Evolutionary conservation across 495 filamentous ascomycete genomes (phyloP).

Genomic region (Penicillium verhagenii): DNA sequence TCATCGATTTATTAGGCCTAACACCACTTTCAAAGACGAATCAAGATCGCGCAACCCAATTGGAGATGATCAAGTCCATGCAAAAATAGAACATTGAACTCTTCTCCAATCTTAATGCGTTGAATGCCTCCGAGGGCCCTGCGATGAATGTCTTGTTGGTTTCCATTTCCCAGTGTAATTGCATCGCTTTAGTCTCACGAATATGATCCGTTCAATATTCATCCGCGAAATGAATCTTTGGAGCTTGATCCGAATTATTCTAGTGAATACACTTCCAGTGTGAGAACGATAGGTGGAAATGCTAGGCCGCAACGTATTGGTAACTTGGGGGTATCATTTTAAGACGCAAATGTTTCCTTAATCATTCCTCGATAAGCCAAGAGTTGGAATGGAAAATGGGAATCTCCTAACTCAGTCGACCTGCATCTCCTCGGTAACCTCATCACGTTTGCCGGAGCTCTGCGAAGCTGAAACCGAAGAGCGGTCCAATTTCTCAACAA

Average conservation of each 20-base stretch:
- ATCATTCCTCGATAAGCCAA: neutral
- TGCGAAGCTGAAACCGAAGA: neutral
- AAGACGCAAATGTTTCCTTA: neutral
- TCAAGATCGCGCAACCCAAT: conserved; percentile 80
- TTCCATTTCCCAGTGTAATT: conserved; percentile 1
- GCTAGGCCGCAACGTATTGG: neutral
- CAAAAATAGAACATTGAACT: conserved; percentile 36
- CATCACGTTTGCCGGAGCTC: conserved; percentile 13
- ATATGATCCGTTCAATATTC: conserved; percentile 13
- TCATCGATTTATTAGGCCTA: conserved; percentile 53
- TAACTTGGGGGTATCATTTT: conserved; percentile 34
- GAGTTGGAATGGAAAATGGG: neutral
- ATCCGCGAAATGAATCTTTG: conserved; percentile 1
- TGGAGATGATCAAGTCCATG: conserved; percentile 75
- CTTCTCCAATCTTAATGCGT: neutral
- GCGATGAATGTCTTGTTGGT: conserved; percentile 3
- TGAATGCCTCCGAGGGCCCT: conserved; percentile 13
- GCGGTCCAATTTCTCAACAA: conserved; percentile 44
- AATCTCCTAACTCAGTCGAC: conserved; percentile 2
- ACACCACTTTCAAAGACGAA: conserved; percentile 80
- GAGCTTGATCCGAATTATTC: neutral
- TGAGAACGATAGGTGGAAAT: neutral
- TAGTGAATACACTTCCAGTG: neutral
- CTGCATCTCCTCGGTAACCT: conserved; percentile 4
- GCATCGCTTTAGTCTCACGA: conserved; percentile 21